Evolutionary conservation across 441 rosid genomes (phyloP), one percentile per base, ranked within the genome.

Genomic region (Pelargonium citronellum): DNA sequence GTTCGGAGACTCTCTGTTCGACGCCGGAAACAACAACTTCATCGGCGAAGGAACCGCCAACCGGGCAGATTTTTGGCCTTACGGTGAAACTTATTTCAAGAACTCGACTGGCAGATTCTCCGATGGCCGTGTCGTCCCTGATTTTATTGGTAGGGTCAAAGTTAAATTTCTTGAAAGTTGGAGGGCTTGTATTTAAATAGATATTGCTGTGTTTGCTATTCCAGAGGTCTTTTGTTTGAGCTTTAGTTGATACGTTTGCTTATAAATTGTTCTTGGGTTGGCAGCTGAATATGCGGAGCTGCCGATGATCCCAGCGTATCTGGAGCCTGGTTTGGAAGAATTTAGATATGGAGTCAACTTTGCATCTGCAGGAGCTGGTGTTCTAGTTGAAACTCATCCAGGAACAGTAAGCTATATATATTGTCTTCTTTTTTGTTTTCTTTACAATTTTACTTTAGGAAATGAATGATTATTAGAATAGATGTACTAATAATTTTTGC

Each of bases 51-150:
- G 53, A 16, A 4, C 22, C 13, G 55, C 1, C 0, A 47, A 11
- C 69, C 53, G 20, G 22, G 27, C 22, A 6, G 16, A 17, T n/a
- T 66, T 39, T 27, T 44, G 13, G 11, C 70, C 70, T 2, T 67
- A 67, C 34, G 70, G 70, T 1, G 53, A 67, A 46, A 67, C 70
- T 19, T 67, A 47, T 58, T 67, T 67, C 41, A 13, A 49, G 1
- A 20, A 22, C 10, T 16, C 70, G 12, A 46, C 70, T 2, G 70
- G 70, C 15, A 46, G 70, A 17, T 67, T 49, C 6, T 44, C 60
- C 5, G 39, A 67, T 67, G 70, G 70, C 15, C 70, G 70, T 0
- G 27, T 67, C 13, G 51, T 67, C 46, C 27, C 60, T 3, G 70
- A 67, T 67, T 67, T 67, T 49, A 47, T 67, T 19, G 70, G 70